phyloP scores from a whole-genome alignment of 371 early-diverging fungal genomes.

The Apophysomyces ossiformis region DNA sequence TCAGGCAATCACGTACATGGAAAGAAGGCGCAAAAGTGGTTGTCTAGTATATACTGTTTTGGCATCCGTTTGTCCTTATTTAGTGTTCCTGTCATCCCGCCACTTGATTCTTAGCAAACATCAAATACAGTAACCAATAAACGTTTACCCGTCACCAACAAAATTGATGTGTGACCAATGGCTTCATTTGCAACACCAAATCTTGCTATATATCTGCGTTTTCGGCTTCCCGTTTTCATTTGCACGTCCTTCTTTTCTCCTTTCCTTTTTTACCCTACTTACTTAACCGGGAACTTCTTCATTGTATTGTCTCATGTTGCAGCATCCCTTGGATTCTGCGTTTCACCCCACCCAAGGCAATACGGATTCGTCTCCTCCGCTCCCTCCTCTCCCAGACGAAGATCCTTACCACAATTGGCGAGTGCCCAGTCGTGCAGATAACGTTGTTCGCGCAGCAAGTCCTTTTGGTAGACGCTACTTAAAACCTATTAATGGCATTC shows the following conservation, averaged over 20 bases:
- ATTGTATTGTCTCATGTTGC: slow-evolving; percentile 12
- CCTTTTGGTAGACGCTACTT: slow-evolving; percentile 48
- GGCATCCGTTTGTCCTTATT: too few species aligned
- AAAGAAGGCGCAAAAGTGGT: not conserved
- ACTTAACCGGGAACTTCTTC: not conserved
- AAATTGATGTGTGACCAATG: not conserved
- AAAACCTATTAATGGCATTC: slow-evolving; percentile 52
- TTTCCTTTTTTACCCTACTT: slow-evolving; percentile 4
- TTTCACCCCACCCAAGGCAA: slow-evolving; percentile 7
- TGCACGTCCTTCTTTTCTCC: slow-evolving; percentile 13
- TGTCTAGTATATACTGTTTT: too few species aligned
- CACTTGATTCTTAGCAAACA: too few species aligned
- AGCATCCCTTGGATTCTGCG: slow-evolving; percentile 16
- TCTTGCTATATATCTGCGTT: not conserved
- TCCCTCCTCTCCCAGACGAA: slow-evolving; percentile 10
- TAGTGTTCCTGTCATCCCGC: too few species aligned
- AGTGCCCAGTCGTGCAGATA: slow-evolving; percentile 18
- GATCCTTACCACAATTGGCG: slow-evolving; percentile 3
- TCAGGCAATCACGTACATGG: too few species aligned
- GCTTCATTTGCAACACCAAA: not conserved
- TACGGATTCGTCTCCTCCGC: slow-evolving; percentile 1
- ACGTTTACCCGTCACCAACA: too few species aligned
- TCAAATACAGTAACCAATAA: too few species aligned
- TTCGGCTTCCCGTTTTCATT: not conserved
- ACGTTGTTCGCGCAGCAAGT: slow-evolving; percentile 42